A percentile compares a stretch with the other conserved stretches of the same genome.
These are phyloP conservation scores for Austroboletus rostrupii DNA, from an alignment of 1,284 basidiomycete genomes.

Conservation along the genomic window DNA sequence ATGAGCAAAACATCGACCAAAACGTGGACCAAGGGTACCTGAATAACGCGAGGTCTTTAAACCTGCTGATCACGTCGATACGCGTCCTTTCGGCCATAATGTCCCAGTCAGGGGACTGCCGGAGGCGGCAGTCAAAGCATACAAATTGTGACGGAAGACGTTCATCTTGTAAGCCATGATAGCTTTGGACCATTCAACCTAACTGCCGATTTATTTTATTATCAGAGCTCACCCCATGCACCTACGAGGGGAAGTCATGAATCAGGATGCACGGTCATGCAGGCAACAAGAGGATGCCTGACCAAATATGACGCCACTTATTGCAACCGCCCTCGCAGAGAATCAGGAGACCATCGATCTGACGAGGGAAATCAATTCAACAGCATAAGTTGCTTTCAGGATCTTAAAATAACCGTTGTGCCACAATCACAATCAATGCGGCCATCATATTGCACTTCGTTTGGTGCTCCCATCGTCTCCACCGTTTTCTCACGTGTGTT, in stretches of 20 bases:
- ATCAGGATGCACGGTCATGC: constrained; percentile 4
- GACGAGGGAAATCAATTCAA: constrained; percentile 11
- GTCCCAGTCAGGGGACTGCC: constrained; percentile 61
- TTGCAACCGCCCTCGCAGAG: constrained; percentile 66
- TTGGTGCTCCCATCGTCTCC: background rate
- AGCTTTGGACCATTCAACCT: constrained; percentile 38
- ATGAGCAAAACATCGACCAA: background rate
- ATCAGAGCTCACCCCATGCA: constrained; percentile 64
- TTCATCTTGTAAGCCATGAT: constrained; percentile 53
- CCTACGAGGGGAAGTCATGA: constrained; percentile 39
- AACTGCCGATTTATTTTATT: background rate
- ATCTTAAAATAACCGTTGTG: constrained; percentile 39
- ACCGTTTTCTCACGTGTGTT: background rate
- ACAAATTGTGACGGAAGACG: constrained; percentile 55
- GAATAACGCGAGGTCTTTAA: constrained; percentile 64
- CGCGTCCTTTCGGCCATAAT: constrained; percentile 57
- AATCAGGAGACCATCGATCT: constrained; percentile 52
- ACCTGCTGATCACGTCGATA: constrained; percentile 56
- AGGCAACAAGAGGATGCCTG: constrained; percentile 16
- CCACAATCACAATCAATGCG: constrained; percentile 60
- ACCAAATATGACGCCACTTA: constrained; percentile 76
- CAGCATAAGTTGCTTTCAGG: background rate
- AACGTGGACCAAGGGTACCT: constrained; percentile 39
- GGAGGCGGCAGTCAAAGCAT: constrained; percentile 70
- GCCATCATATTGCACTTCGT: constrained; percentile 14